phyloP scores from a whole-genome alignment of 2,329 filamentous ascomycete species.

The Plectosphaerella sp. region DNA sequence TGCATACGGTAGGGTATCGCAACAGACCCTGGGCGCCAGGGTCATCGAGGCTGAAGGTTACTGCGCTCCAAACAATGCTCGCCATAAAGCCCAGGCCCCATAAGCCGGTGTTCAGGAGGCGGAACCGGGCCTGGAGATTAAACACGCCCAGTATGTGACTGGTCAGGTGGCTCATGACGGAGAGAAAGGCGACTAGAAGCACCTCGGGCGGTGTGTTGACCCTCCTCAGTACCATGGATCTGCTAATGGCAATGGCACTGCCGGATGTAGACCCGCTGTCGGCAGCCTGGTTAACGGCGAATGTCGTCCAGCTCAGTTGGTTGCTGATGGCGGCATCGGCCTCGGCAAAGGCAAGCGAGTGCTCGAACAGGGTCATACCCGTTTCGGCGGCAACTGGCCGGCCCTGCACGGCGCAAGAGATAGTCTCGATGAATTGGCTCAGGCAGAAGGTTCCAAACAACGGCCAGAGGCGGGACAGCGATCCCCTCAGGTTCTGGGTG shows the following conservation, averaged over 20 bases:
- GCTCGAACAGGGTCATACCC: slow-evolving; percentile 94
- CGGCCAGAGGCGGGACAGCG: slow-evolving; percentile 71
- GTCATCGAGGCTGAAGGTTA: slow-evolving; percentile 58
- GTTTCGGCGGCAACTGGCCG: slow-evolving; percentile 77
- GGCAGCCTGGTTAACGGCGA: slow-evolving; percentile 43
- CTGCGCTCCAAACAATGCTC: slow-evolving; percentile 73
- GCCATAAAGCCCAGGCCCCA: slow-evolving; percentile 91
- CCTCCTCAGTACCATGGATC: slow-evolving; percentile 67
- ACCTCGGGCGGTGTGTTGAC: slow-evolving; percentile 90
- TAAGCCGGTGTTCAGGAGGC: slow-evolving; percentile 81
- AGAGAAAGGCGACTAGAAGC: slow-evolving; percentile 81
- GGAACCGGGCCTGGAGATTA: slow-evolving; percentile 71
- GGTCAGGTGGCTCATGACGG: slow-evolving; percentile 79
- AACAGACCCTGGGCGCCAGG: slow-evolving; percentile 62
- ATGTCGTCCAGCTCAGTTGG: slow-evolving; percentile 68
- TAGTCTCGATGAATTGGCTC: slow-evolving; percentile 84
- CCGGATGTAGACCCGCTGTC: slow-evolving; percentile 11
- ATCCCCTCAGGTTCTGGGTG: slow-evolving; percentile 61
- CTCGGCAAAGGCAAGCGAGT: slow-evolving; percentile 92
- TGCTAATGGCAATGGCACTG: slow-evolving; percentile 33
- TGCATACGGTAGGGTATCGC: slow-evolving; percentile 88
- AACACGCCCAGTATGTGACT: slow-evolving; percentile 80
- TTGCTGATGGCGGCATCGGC: slow-evolving; percentile 83
- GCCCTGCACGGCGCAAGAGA: slow-evolving; percentile 85
- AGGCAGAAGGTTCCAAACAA: slow-evolving; percentile 66